Base-by-base conservation (phyloP, 208 protist species). In the Leptomonas seymouri region DNA sequence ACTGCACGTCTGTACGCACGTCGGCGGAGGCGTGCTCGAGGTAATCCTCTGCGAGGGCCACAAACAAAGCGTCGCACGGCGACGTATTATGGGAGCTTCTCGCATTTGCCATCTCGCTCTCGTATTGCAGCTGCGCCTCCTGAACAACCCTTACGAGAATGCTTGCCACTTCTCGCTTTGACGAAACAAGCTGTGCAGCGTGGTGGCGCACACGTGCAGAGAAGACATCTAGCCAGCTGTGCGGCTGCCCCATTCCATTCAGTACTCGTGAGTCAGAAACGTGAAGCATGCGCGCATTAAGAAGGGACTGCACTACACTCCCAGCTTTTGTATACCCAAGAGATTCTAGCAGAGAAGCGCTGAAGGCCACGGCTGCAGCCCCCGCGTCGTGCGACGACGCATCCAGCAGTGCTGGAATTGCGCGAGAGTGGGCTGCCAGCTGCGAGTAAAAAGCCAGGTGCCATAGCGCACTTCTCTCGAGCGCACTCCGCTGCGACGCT, bases 41-140 rank as follows among this genome's bases (percentile, higher is more conserved):
- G 36, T 78, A 76, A 21, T 68, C 78, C 3, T 66, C 55, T 7
- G 76, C 51, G 28, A 88, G 75, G 3, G 67, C 72, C 1, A 62
- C 64, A 48, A 88, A 82, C 7, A 88, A 45, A 23, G 67, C 53
- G 20, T 77, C 61, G n/a, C 54, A 65, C 2, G 58, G 9, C 0
- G 58, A 36, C 4, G 20, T 4, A 1, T 6, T 25, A 1, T 25
- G 1, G 23, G 8, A 49, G 12, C 2, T 20, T 25, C 12, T 64
- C n/a, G 34, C 41, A 12, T 18, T 28, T 45, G 9, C 8, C 21
- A 31, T 45, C 9, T 57, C 31, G 28, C 3, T 42, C 11, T 23
- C 5, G 27, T 42, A 42, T 8, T 45, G 28, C 51, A 55, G 60
- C 39, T 74, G 60, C 34, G 56, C 50, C 36, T 59, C 68, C 28